Base-by-base conservation (phyloP, 2,329 filamentous ascomycete genomes). In the Cryphonectria radicalis region DNA sequence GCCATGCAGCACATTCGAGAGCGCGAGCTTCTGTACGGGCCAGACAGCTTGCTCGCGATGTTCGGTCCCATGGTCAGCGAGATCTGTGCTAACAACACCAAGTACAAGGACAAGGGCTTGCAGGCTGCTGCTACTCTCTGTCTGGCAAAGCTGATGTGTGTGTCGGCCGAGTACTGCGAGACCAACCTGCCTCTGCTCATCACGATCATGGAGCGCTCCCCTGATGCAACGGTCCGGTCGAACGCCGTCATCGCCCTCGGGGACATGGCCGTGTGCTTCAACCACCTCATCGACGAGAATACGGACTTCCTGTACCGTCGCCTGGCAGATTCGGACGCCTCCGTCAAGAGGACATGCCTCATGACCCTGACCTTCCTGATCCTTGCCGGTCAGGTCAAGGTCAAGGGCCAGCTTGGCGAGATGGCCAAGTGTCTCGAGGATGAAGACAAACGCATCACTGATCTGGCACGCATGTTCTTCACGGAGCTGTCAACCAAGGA, bases 381-480 rank as follows among this genome's bases (percentile, higher is more conserved):
- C 77, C 84, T 99, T 62, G 96, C 96, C 0, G 96, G 97, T 37
- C 96, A 99, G 82, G 95, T 99, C 84, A 99, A 99, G 86, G 96
- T 99, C 81, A 99, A 99, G 86, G 96, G 96, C 37, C 96, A 99
- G 81, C 85, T 99, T 14, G 96, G 96, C 65, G 95, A 98, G 84
- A 99, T 99, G 96, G 96, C 96, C 70, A 99, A 99, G 84, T 99
- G 96, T 76, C 88, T 99, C 42, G 96, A 99, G 81, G 96, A 99
- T 78, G 90, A 91, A n/a, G 97, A 99, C 79, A 94, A 95, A 82
- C 90, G 93, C 73, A 97, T 98, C 74, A 93, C 95, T 0, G 96
- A 99, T 78, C 88, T 99, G 78, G 93, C 94, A 19, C 88, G 94
- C 72, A 98, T 98, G 95, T 99, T 99, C 89, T 99, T 99, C 82